Conservation (phyloP, 2,329 filamentous ascomycete genomes). For the Arthroderma uncinatum region DNA sequence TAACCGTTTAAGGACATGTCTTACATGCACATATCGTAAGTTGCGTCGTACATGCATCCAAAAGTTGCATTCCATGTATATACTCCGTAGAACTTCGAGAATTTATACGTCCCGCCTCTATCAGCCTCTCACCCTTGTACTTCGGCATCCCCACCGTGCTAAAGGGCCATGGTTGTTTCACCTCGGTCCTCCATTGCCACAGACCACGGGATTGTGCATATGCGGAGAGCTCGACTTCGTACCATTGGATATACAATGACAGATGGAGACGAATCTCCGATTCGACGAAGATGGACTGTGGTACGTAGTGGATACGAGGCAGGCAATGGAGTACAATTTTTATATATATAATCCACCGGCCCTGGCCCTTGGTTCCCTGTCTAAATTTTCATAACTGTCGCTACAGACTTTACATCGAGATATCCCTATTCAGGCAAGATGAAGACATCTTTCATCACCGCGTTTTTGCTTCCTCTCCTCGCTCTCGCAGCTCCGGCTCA, state of each 20-base stretch:
- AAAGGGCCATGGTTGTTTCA: background rate
- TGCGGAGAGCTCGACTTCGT: background rate
- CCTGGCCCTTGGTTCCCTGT: background rate
- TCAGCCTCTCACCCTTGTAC: background rate
- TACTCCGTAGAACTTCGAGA: too few species aligned
- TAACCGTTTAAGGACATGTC: background rate
- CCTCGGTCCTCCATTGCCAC: background rate
- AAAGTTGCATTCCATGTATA: background rate
- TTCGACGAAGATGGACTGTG: background rate
- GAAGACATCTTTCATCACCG: slow-evolving; percentile 7
- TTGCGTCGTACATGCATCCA: background rate
- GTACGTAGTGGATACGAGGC: background rate
- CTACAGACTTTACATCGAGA: background rate
- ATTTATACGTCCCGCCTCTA: background rate
- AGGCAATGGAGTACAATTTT: too few species aligned
- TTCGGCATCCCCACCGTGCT: background rate
- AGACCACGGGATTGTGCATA: background rate
- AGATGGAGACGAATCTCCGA: background rate
- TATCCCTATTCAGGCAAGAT: background rate
- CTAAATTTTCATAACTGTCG: background rate
- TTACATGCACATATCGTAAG: background rate
- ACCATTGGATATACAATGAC: background rate
- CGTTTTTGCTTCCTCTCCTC: slow-evolving; percentile 11
- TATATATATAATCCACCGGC: background rate
- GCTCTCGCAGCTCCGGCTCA: slow-evolving; percentile 10